phyloP scores from a whole-genome alignment of 1,139 yeast species.

The Nematodospora anomalae region DNA sequence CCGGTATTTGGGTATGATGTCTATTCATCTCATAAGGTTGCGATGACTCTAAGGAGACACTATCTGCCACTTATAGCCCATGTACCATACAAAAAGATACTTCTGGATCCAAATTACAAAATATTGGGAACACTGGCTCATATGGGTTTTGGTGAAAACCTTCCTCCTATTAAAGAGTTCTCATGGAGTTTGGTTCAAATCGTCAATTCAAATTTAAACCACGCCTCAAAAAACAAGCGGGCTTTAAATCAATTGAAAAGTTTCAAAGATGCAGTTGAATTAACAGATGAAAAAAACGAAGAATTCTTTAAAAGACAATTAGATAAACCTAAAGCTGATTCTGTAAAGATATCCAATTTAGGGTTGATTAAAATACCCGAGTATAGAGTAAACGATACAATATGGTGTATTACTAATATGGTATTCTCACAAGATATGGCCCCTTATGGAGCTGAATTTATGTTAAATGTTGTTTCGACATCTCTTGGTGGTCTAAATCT shows the following conservation, averaged over 20 bases:
- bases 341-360: constrained; percentile 40
- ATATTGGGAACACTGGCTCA: constrained; percentile 38
- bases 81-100: constrained; percentile 20
- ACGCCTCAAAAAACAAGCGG: constrained; percentile 22
- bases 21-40: constrained; percentile 29
- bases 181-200: constrained; percentile 36
- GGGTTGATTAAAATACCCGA: constrained; percentile 30
- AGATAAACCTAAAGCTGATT: constrained; percentile 33
- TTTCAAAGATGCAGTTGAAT: constrained; percentile 22
- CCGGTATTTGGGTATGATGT: constrained; percentile 28
- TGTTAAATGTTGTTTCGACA: constrained; percentile 35
- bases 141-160: constrained; percentile 30
- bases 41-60: constrained; percentile 38
- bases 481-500: constrained; percentile 36
- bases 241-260: constrained; percentile 25
- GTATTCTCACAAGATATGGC: constrained; percentile 42
- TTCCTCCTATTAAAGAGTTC: constrained; percentile 32
- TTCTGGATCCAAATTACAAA: constrained; percentile 23
- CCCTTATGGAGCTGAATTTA: constrained; percentile 37
- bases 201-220: constrained; percentile 22
- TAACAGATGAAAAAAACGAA: constrained; percentile 19
- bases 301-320: constrained; percentile 24
- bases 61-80: constrained; percentile 19
- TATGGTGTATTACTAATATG: constrained; percentile 32
- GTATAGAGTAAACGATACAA: constrained; percentile 8